Base-by-base conservation (phyloP, 352 stramenopile genomes). In the Phytophthora melonis region DNA sequence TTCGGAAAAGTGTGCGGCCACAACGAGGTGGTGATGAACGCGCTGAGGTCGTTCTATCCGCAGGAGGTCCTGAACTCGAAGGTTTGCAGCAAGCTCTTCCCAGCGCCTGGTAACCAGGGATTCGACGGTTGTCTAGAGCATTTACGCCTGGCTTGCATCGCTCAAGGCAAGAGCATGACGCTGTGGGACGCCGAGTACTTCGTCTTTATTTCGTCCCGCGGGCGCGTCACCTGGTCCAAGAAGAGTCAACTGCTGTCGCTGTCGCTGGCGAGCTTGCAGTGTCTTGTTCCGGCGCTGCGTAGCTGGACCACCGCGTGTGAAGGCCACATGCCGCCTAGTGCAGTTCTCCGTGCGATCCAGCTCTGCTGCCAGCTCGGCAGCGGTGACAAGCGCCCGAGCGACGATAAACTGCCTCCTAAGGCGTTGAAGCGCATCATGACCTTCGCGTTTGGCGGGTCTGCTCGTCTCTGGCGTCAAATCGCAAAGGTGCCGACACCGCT, bases 111-210 rank as follows among this genome's bases (percentile, higher is more conserved):
- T 18, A 98, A 98, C 77, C 81, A 91, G 63, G 89, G 89, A 32
- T 97, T 94, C 71, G 92, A 98, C 58, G 92, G 92, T 27, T 98
- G 92, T 72, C 77, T 98, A 11, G 92, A 98, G 79, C 90, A 93
- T 62, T 74, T 98, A 52, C 85, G 86, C 13, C 81, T 95, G 21
- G 64, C 80, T 36, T 96, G 90, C 70, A 54, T 74, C 16, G 61
- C 69, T n/a, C 54, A 78, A 52, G 11, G 63, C 21, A 64, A 54
- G 21, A 68, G 80, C 47, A 91, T 96, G 84, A 97, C 92, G 2
- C 66, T 97, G 27, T 97, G 92, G 92, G 92, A 97, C 68, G 76
- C 84, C 43, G 83, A 94, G 54, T 81, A 84, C 47, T 97, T 97
- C 61, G 43, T 95, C 45, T 93, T 84, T 68, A 79, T 97, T 64